Evolutionary conservation across 805 yeast genomes (phyloP).

Genomic region (Nakazawaea ishiwadae): DNA sequence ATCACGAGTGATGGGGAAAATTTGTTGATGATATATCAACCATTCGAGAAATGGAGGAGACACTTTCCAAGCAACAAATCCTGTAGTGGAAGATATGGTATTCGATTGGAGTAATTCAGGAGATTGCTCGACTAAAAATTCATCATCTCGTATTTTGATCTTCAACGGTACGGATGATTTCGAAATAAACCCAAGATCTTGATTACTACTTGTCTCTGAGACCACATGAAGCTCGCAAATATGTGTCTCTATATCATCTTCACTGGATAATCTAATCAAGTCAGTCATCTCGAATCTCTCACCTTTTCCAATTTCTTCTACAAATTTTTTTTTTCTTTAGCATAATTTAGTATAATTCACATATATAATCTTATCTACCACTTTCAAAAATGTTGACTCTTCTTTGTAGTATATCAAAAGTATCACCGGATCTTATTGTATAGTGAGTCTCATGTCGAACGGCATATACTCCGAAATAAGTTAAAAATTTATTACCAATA

Average conservation of each 20-base stretch:
- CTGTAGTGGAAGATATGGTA: constrained; percentile 44
- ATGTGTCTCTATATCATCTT: constrained; percentile 22
- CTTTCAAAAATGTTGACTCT: constrained; percentile 13
- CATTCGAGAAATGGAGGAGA: constrained; percentile 48
- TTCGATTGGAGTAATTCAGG: constrained; percentile 27
- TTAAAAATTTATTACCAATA: constrained; percentile 19
- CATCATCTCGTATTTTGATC: constrained; percentile 17
- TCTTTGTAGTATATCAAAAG: constrained; percentile 19
- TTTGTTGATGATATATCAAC: constrained; percentile 34
- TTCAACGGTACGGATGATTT: constrained; percentile 15
- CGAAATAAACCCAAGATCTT: constrained; percentile 22
- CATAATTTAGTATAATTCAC: too few relatives aligned
- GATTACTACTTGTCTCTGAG: constrained; percentile 14
- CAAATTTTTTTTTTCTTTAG: neutral
- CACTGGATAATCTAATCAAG: neutral
- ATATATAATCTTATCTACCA: neutral
- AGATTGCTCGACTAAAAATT: constrained; percentile 29
- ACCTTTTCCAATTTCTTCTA: neutral
- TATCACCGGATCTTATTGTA: constrained; percentile 20
- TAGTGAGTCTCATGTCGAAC: constrained; percentile 20
- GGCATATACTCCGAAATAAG: constrained; percentile 25
- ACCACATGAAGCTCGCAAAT: constrained; percentile 21
- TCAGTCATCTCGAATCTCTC: neutral
- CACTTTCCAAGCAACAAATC: constrained; percentile 59
- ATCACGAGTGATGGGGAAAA: constrained; percentile 18